Base-by-base conservation (phyloP, 1,139 yeast species). In the Saccharomyces hybrid region DNA sequence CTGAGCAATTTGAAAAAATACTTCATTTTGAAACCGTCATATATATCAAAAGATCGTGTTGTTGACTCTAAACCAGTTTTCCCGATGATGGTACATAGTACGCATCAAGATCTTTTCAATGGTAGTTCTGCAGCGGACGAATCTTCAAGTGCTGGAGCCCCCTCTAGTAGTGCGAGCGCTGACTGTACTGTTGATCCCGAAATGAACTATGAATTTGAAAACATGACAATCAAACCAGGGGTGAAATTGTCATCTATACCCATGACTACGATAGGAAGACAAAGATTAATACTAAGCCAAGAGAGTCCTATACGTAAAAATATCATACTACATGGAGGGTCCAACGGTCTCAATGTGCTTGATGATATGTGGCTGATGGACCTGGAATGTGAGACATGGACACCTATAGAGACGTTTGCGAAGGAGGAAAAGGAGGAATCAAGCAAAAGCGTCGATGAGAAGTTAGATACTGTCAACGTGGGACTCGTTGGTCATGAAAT, bases 301-400 rank as follows among this genome's bases (percentile, higher is more conserved):
- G 44, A 38, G 7, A 38, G 2, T 13, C n/a, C 25, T 16, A 9
- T 38, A 8, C 4, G 44, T 11, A 20, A 11, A 54, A 51, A 56
- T 1, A 34, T 78, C 23, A 57, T 78, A 2, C 56, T 75, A 2
- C 78, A 75, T 60, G 83, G 81, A 3, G 82, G 82, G 2, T 76
- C 80, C 1, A 66, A 70, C 54, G 69, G 69, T 14, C 56, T 54
- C n/a, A 63, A 69, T 25, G 70, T 77, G 2, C 63, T 69, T 38
- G 78, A 78, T 25, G 82, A 78, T 61, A 59, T 73, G 57, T 79
- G 82, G 82, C 69, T 72, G 66, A 78, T 76, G 58, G 75, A 75
- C 59, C 59, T 78, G 31, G 69, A 70, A 27, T 61, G 67, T 1
- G 78, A 73, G 54, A 59, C 61, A 4, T 79, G 82, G 82, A 56